Base-by-base conservation (phyloP, 2,329 filamentous ascomycete species). In the Botrytis aclada region DNA sequence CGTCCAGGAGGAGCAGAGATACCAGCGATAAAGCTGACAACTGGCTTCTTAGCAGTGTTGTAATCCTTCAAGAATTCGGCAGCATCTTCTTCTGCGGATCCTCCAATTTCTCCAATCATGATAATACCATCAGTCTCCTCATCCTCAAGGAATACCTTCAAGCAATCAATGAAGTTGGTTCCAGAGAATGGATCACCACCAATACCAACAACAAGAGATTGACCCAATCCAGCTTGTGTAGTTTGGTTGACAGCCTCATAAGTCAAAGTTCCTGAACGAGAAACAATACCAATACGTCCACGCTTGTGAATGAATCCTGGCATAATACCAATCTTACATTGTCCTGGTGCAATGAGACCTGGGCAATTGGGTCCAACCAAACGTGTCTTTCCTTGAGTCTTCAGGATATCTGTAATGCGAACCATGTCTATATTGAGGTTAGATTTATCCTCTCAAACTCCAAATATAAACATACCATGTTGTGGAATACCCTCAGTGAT, bases 291-390 rank as follows among this genome's bases (percentile, higher is more conserved):
- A 82, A 99, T 95, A 84, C 96, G 95, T 80, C 96, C 96, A 84
- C 95, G 94, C 90, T 98, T 98, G 91, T 99, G 96, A 87, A 99
- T 98, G 89, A 98, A 98, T 81, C 96, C 96, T 77, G 96, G 94
- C 96, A 99, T 98, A 87, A 99, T 99, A 83, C 96, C 96, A 82
- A 99, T 98, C 88, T 99, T 99, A 90, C 96, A 99, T 90, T 97
- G 95, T 80, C 95, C 96, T 75, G 89, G 89, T 72, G 88, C 95
- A 84, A 98, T 98, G 85, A 98, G 95, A 83, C 95, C 96, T 77
- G 96, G 96, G 88, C 96, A 99, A 88, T 98, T 99, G 81, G 95
- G 95, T 79, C 95, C 95, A 76, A 98, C 94, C 81, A 99, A 89
- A 82, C 96, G 93, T 78, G 95, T 98, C 90, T 98, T 98, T 88